Evolutionary conservation across 2,329 filamentous ascomycete species (phyloP), one percentile per base, ranked within the genome.

Genomic region (Alternaria triticimaculans): DNA sequence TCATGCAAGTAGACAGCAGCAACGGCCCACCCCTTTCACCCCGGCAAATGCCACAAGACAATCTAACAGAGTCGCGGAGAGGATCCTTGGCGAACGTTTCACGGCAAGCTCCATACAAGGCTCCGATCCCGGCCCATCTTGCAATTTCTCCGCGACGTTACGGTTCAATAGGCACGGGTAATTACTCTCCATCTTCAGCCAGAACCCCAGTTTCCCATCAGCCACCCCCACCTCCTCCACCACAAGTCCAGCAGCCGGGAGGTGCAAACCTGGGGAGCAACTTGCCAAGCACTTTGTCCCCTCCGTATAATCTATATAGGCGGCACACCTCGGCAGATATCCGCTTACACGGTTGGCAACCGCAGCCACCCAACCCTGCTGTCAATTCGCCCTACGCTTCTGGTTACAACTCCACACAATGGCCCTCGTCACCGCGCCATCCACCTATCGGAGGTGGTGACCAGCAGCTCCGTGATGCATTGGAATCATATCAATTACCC

Each of bases 291-390:
- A 84, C 84, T 60, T 71, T 75, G 20, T 87, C 87, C 41, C 86
- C 87, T 23, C 86, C 87, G 1, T 87, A 88, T 60, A 94, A 89
- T 72, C 85, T 97, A 50, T 88, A 89, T 48, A 90, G 95, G 67
- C 89, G 95, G 65, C 96, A 99, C 81, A 99, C 96, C 2, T 95
- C 94, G 43, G 96, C 96, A 62, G 96, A 99, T 78, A 98, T 99
- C 71, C 90, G 96, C 57, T 91, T 83, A 6, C 82, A 84, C 65
- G 82, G 83, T 63, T 94, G 84, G 72, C 91, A 94, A 76, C 93
- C 85, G 8, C 84, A 79, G 67, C 83, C 74, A 50, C 78, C 81
- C 76, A 58, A 78, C 81, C 77, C 77, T 37, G 79, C 82, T 53
- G 82, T 84, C 45, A 85, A 87, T 25, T 91, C 90, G 6, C 92